Evolutionary conservation across 1,284 basidiomycete genomes (phyloP), one percentile per base, ranked within the genome.

Genomic region (Hypsizygus ulmarius): DNA sequence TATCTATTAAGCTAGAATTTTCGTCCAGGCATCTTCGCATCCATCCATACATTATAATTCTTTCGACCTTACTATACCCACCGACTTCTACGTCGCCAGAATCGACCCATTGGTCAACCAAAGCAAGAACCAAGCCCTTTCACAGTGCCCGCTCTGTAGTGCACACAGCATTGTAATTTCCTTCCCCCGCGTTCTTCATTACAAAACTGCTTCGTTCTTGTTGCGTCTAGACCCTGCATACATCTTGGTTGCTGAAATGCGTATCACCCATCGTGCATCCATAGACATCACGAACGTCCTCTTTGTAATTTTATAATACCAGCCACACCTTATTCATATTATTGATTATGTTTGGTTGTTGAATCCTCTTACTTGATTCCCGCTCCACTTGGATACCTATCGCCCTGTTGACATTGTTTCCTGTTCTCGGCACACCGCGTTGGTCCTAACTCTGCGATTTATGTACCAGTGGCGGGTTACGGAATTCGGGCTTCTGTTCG

Each of bases 11-110:
- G 34, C 45, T 45, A 45, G 47, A 54, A 16, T 27, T 42, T 49
- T 43, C 37, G 43, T 50, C 28, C 38, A 39, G 39, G 34, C 41
- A 34, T 46, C 47, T 45, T 49, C 52, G 49, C 52, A 49, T 48
- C 29, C 49, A 48, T 52, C 41, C 49, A 51, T 62, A 65, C 56
- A 56, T 56, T 64, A 62, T 53, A 52, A 48, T 49, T 47, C 48
- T 51, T 46, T 54, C 56, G 59, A 56, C 53, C 29, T 57, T 56
- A 52, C 50, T 51, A 60, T 62, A 60, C 59, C 63, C 62, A 52
- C 39, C 47, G 37, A 42, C 45, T 46, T 42, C 43, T 44, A 45
- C 34, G n/a, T 42, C 21, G 47, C 28, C 42, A 53, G 43, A 46
- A 49, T 29, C 39, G 45, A 53, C 37, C 36, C 43, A 38, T 47